Evolutionary conservation across 2,329 filamentous ascomycete genomes (phyloP), one percentile per base, ranked within the genome.

Genomic region (Zasmidium cellare): DNA sequence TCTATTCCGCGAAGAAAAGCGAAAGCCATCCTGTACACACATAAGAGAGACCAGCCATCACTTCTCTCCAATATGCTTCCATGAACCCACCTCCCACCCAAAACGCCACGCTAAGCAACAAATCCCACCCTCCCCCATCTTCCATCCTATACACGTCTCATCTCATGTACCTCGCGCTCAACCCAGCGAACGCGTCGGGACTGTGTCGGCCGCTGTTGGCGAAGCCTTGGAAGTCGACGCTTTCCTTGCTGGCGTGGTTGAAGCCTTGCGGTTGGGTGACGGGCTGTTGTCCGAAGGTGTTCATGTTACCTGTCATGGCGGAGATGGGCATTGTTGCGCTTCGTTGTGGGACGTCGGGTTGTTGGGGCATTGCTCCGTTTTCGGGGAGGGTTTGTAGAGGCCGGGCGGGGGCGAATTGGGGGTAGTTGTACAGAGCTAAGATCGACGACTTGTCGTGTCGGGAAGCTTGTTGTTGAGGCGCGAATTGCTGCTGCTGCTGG

Each of bases 121-220:
- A 20, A 14, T 19, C 24, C 19, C 38, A 23, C 20, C 19, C 31
- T 3, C 44, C 41, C 23, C 20, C 38, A 51, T 48, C 25, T 41
- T 35, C 48, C 23, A 38, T 38, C n/a, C 23, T 22, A 45, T 31
- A 23, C 14, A 46, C 16, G 25, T 41, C 18, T 69, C 66, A 73
- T 62, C 68, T 63, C 60, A 65, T 67, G 64, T 69, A 79, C 57
- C 75, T 74, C 47, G 88, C 85, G 67, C 88, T 91, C 62, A 92
- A 77, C 51, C 87, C 89, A 2, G 89, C 85, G 79, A 92, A 92
- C 14, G 89, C 89, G 73, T 92, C 89, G 2, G 89, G 89, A 66
- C 88, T 91, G 69, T 92, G 89, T 45, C 89, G 79, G 9, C 89
- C 89, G 66, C 67, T 82, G 56, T 84, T 84, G 72, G 85, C 79